Conservation (phyloP, 257 asterid genomes). For the Euphrasia confusa region DNA sequence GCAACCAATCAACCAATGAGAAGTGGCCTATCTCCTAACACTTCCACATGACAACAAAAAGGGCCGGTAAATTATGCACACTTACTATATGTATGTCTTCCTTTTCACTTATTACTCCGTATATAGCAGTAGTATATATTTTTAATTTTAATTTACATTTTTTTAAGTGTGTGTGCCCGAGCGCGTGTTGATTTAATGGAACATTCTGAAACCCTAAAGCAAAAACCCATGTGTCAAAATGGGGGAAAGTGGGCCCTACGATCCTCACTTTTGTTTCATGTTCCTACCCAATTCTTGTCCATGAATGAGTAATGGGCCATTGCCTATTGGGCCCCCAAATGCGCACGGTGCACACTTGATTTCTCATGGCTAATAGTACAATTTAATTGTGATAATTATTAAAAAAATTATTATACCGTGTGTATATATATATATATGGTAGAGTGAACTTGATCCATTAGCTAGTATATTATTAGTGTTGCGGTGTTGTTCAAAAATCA, state of each 20-base stretch:
- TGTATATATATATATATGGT: too few relatives aligned
- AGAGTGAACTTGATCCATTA: too few relatives aligned
- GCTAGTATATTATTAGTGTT: too few relatives aligned
- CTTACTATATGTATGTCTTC: too few relatives aligned
- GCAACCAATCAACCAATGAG: constrained; percentile 21
- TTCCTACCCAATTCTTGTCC: constrained; percentile 31
- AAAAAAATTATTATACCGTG: background rate
- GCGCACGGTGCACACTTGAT: constrained; percentile 40
- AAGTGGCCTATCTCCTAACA: constrained; percentile 26
- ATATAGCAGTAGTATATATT: too few relatives aligned
- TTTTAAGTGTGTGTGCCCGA: background rate
- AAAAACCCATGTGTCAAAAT: constrained; percentile 28
- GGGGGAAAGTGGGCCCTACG: constrained; percentile 27
- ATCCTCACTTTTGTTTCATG: constrained; percentile 18
- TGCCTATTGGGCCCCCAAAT: constrained; percentile 26
- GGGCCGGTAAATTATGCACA: constrained; percentile 27
- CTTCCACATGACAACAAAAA: constrained; percentile 36
- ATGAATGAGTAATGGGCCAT: constrained; percentile 15
- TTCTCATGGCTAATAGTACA: constrained; percentile 18
- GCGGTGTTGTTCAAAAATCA: too few relatives aligned
- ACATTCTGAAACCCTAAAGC: constrained; percentile 18
- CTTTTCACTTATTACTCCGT: too few relatives aligned
- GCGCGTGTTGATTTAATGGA: constrained; percentile 18
- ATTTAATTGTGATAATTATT: constrained; percentile 20
- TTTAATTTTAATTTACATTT: background rate